phyloP scores from a whole-genome alignment of 225 moss, liverwort and hornwort genomes.

The Polytrichum commune region DNA sequence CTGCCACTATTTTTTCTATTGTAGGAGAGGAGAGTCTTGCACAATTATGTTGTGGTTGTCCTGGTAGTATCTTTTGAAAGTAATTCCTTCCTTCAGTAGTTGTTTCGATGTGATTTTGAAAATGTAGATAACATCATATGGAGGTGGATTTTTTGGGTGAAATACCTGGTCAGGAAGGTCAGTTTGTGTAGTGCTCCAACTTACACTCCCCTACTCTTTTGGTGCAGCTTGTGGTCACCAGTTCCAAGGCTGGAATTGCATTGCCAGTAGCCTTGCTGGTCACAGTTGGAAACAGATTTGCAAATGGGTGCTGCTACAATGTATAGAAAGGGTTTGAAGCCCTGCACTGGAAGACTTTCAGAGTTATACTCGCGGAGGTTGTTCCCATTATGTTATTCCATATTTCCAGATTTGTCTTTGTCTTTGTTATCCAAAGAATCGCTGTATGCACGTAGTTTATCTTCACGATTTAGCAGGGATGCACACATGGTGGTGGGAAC shows the following conservation, averaged over 20 bases:
- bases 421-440: slow-evolving; percentile 21
- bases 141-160: too few species aligned
- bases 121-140: too few species aligned
- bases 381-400: slow-evolving; percentile 35
- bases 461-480: slow-evolving; percentile 20
- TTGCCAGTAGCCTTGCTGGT: not conserved
- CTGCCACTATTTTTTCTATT: too few species aligned
- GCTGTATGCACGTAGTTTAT: slow-evolving; percentile 14
- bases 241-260: slow-evolving; percentile 2
- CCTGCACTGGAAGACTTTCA: slow-evolving; percentile 24
- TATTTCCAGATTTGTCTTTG: slow-evolving; percentile 14
- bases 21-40: too few species aligned
- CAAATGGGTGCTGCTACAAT: slow-evolving; percentile 23
- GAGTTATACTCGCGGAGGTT: slow-evolving; percentile 27
- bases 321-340: slow-evolving; percentile 48
- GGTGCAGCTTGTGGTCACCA: slow-evolving; percentile 22
- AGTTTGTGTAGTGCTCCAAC: too few species aligned
- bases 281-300: not conserved
- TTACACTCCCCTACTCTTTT: not conserved
- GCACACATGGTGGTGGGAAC: slow-evolving; percentile 2
- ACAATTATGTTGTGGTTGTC: too few species aligned
- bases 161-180: too few species aligned
- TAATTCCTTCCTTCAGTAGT: too few species aligned
- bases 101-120: too few species aligned
- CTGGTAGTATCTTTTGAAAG: too few species aligned